These are phyloP conservation scores for Wickerhamiella dianesei DNA, from an alignment of 805 yeast genomes.

Conservation along the genomic window DNA sequence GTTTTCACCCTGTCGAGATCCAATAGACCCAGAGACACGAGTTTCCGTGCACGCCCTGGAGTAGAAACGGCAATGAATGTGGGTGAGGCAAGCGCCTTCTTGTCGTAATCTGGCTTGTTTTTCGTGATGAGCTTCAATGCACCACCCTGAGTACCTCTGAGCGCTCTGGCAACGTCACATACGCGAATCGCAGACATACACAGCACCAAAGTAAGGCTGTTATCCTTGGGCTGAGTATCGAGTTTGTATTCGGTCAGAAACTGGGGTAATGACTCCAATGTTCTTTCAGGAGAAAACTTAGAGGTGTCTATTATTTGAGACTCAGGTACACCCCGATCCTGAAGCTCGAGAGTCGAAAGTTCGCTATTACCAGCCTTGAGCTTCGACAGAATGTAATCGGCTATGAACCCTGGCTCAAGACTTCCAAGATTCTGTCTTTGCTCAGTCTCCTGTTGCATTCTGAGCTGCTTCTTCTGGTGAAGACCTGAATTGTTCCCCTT, in stretches of 20 bases:
- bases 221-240: slow-evolving; percentile 19
- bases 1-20: slow-evolving; percentile 36
- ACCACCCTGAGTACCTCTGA: slow-evolving; percentile 33
- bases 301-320: slow-evolving; percentile 49
- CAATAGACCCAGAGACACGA: slow-evolving; percentile 33
- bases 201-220: slow-evolving; percentile 37
- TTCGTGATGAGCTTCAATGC: slow-evolving; percentile 63
- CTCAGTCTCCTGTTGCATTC: slow-evolving; percentile 22
- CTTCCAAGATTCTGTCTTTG: slow-evolving; percentile 43
- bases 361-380: slow-evolving; percentile 42
- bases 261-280: slow-evolving; percentile 38
- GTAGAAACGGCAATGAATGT: slow-evolving; percentile 48
- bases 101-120: slow-evolving; percentile 58
- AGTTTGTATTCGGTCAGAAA: slow-evolving; percentile 35
- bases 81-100: slow-evolving; percentile 26
- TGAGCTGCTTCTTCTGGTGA: slow-evolving; percentile 14
- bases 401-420: slow-evolving; percentile 45
- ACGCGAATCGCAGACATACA: slow-evolving; percentile 76
- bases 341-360: slow-evolving; percentile 60
- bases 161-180: slow-evolving; percentile 66
- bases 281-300: slow-evolving; percentile 38
- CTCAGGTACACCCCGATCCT: slow-evolving; percentile 47
- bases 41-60: slow-evolving; percentile 43
- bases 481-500: slow-evolving; percentile 14
- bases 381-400: slow-evolving; percentile 51